Conservation (phyloP, 306 rosid genomes). For the Vigna angularis region DNA sequence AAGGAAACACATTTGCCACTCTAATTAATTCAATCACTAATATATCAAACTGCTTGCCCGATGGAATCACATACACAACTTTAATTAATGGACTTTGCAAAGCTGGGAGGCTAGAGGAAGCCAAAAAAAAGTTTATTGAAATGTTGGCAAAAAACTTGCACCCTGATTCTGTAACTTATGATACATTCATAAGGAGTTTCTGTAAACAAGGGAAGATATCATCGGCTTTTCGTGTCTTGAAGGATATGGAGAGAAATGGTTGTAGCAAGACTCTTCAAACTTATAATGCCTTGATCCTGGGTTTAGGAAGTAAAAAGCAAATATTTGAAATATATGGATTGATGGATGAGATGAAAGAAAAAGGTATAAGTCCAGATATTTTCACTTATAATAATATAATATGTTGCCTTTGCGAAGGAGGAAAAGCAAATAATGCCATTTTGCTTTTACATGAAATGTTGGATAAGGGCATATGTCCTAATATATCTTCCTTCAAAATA, state of each 20-base stretch:
- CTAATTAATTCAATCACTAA: constrained; percentile 58
- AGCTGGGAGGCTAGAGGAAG: constrained; percentile 88
- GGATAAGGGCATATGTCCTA: constrained; percentile 82
- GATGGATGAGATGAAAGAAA: constrained; percentile 95
- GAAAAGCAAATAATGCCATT: constrained; percentile 74
- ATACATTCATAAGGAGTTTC: constrained; percentile 68
- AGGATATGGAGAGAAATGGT: constrained; percentile 95
- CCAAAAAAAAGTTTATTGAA: constrained; percentile 82
- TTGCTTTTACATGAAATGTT: constrained; percentile 89
- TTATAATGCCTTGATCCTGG: constrained; percentile 84
- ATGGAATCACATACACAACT: constrained; percentile 79
- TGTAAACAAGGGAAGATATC: constrained; percentile 88
- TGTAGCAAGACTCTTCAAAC: constrained; percentile 89
- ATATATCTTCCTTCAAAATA: constrained; percentile 73
- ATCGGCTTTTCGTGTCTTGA: constrained; percentile 88
- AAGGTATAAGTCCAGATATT: constrained; percentile 72
- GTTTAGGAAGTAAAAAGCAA: constrained; percentile 72
- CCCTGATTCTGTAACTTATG: constrained; percentile 79
- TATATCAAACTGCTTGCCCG: constrained; percentile 72
- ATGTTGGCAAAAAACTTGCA: constrained; percentile 75
- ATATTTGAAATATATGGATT: constrained; percentile 90
- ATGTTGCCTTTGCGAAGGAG: constrained; percentile 78
- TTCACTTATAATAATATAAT: constrained; percentile 79
- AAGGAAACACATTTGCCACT: constrained; percentile 65
- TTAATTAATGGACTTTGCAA: constrained; percentile 78